Base-by-base conservation (phyloP, 2,329 filamentous ascomycete species). In the Sclerotinia spermophila region DNA sequence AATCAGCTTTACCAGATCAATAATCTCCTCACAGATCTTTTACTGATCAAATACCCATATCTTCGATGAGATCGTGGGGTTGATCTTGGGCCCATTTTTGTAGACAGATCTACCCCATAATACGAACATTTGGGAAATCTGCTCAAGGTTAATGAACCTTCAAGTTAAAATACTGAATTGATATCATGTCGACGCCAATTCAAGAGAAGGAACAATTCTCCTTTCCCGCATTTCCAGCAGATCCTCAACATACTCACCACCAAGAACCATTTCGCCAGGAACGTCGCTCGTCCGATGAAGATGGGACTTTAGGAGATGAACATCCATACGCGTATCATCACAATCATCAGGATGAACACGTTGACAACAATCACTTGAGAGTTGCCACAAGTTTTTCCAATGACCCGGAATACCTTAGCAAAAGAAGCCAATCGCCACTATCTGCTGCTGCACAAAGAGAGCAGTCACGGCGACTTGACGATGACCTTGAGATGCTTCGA, bases 401-500 rank as follows among this genome's bases (percentile, higher is more conserved):
- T 77, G 75, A 76, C 59, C 73, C 73, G n/a, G 78, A 80, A 45
- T 65, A 74, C 38, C 40, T 73, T 33, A 72, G 67, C 40, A 75
- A 21, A 71, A 74, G 62, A 35, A 71, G 67, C 30, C 59, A 61
- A 19, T 77, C 75, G 1, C 76, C 78, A 6, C 71, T 76, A 55
- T 89, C 88, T 0, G 84, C 86, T 1, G 87, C 87, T 0, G 83
- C 85, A 71, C 83, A 82, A 24, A 84, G 89, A 53, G 89, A 91
- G 78, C 83, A 89, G 76, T 84, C 86, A 8, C 83, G 84, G 72
- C 83, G 88, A 61, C 80, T 92, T 42, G 86, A 90, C 69, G 90
- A 92, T 79, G 89, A 92, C 72, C 80, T 92, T 67, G 83, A 86
- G 58, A 81, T 92, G 77, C 82, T 91, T 60, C 86, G 89, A 74